Evolutionary conservation across 495 filamentous ascomycete species (phyloP).

Genomic region (Daldinia bambusicola): DNA sequence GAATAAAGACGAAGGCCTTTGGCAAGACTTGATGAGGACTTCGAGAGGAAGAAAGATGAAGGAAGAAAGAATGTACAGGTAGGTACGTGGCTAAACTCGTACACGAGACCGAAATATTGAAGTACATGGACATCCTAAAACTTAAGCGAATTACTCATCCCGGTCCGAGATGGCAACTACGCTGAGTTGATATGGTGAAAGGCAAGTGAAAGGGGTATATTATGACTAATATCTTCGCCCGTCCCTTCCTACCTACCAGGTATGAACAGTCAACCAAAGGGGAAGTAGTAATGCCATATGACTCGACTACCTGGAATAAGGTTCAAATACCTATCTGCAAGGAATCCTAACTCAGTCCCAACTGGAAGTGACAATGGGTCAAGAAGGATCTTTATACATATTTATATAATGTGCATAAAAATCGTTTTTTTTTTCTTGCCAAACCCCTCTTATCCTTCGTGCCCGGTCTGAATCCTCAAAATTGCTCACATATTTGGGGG

Average conservation of each 20-base stretch:
- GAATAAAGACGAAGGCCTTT: not conserved
- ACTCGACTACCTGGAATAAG: not conserved
- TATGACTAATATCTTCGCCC: constrained; percentile 7
- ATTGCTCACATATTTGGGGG: not conserved
- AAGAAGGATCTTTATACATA: constrained; percentile 13
- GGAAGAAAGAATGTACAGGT: not conserved
- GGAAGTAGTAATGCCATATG: constrained; percentile 6
- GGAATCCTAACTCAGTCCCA: not conserved
- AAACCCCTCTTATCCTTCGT: not conserved
- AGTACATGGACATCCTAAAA: not conserved
- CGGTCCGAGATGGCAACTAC: constrained; percentile 10
- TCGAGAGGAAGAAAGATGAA: constrained; percentile 4
- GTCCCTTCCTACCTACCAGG: not conserved
- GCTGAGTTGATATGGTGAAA: constrained; percentile 12
- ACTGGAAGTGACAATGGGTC: not conserved
- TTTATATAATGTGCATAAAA: constrained; percentile 22
- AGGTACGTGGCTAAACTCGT: not conserved
- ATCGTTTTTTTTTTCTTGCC: constrained; percentile 8
- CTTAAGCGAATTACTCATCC: not conserved
- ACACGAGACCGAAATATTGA: not conserved
- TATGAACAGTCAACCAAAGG: not conserved
- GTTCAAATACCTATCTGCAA: not conserved
- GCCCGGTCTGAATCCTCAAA: not conserved
- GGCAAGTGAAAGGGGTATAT: not conserved
- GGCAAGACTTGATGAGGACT: not conserved